phyloP scores from a whole-genome alignment of 441 rosid genomes.

The Bocquillonia castaneifolia region DNA sequence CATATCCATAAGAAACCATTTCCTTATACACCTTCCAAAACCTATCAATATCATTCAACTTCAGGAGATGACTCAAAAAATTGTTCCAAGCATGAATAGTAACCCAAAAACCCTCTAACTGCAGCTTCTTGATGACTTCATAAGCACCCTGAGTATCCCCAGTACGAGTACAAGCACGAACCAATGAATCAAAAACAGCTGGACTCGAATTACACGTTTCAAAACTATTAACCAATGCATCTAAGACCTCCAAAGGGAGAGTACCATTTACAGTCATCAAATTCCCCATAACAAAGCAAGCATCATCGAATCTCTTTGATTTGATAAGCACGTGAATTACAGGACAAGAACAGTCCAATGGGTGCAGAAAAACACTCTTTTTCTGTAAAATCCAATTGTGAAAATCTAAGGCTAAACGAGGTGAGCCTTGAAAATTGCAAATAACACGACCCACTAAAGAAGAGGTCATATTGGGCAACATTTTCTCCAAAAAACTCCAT shows the following conservation, averaged over 20 bases:
- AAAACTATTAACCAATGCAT: slow-evolving; percentile 41
- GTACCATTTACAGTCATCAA: slow-evolving; percentile 36
- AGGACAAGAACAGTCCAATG: slow-evolving; percentile 41
- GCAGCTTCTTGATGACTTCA: slow-evolving; percentile 47
- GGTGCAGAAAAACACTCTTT: slow-evolving; percentile 20
- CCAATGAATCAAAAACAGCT: slow-evolving; percentile 71
- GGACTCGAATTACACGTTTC: slow-evolving; percentile 51
- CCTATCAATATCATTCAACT: slow-evolving; percentile 41
- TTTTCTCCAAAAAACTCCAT: slow-evolving; percentile 53
- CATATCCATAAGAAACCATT: slow-evolving; percentile 51
- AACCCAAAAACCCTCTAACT: slow-evolving; percentile 54
- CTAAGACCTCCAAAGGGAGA: slow-evolving; percentile 43
- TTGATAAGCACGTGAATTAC: slow-evolving; percentile 48
- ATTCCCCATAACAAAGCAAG: slow-evolving; percentile 37
- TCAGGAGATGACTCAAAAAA: slow-evolving; percentile 55
- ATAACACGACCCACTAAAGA: slow-evolving; percentile 45
- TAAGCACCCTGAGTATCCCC: slow-evolving; percentile 46
- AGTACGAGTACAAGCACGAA: slow-evolving; percentile 54
- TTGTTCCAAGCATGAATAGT: slow-evolving; percentile 71
- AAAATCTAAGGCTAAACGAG: slow-evolving; percentile 53
- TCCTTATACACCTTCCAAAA: slow-evolving; percentile 46
- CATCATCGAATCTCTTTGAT: slow-evolving; percentile 47
- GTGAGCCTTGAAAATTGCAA: slow-evolving; percentile 46
- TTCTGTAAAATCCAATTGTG: slow-evolving; percentile 44
- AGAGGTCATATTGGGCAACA: slow-evolving; percentile 38